Conservation (phyloP, 768 basidiomycete species). For the Lactifluus hygrophoroides region DNA sequence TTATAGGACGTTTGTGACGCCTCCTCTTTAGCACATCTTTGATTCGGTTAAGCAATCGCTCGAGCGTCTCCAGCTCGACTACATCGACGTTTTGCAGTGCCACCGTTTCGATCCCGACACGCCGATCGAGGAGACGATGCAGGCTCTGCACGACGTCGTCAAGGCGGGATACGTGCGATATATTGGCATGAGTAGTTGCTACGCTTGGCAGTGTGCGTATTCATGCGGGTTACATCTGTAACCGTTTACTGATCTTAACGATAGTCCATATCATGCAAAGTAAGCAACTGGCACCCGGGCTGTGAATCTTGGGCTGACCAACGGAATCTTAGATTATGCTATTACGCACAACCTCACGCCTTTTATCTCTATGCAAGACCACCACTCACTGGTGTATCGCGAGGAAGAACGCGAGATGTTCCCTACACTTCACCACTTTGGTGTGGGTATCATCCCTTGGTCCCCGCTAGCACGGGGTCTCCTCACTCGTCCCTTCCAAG, state of each 20-base stretch:
- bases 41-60: constrained; percentile 54
- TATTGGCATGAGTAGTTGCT: constrained; percentile 27
- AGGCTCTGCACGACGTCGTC: constrained; percentile 34
- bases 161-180: constrained; percentile 32
- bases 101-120: constrained; percentile 31
- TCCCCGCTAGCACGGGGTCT: constrained; percentile 17
- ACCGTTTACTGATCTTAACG: constrained; percentile 5
- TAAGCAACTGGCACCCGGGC: not conserved
- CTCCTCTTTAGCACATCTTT: constrained; percentile 52
- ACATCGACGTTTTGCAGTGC: constrained; percentile 67
- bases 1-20: not conserved
- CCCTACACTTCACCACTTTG: constrained; percentile 23
- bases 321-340: constrained; percentile 17
- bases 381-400: constrained; percentile 31
- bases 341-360: constrained; percentile 14
- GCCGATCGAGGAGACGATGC: constrained; percentile 26
- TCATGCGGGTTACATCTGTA: not conserved
- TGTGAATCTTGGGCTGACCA: constrained; percentile 9
- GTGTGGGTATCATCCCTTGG: constrained; percentile 18
- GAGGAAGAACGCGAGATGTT: constrained; percentile 35
- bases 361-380: constrained; percentile 19
- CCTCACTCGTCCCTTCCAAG: constrained; percentile 14
- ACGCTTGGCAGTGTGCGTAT: constrained; percentile 26
- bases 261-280: constrained; percentile 19
- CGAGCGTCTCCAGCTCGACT: constrained; percentile 63